A percentile compares a stretch with the other conserved stretches of the same genome.
These are phyloP conservation scores for Malus hybrid DNA, from an alignment of 331 rosid species.

Conservation along the genomic window DNA sequence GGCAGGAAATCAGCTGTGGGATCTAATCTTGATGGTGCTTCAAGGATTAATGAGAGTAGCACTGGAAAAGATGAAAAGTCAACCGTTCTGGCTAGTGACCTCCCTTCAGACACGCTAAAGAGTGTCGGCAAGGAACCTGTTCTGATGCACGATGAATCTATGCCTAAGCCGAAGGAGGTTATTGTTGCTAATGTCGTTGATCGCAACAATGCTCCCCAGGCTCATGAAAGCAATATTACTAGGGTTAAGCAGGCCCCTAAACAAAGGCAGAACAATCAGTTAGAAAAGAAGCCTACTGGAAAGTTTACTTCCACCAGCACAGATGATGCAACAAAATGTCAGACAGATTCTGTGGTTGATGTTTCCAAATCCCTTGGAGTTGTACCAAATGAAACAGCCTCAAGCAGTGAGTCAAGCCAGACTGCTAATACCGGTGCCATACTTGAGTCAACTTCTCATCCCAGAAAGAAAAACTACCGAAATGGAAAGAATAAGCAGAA, in stretches of 20 bases:
- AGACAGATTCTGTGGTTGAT: conserved; percentile 24
- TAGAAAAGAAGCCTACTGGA: conserved; percentile 36
- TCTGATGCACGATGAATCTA: conserved; percentile 29
- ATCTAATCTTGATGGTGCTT: conserved; percentile 17
- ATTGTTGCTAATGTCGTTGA: conserved; percentile 29
- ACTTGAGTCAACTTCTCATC: conserved; percentile 37
- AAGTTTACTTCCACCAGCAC: conserved; percentile 29
- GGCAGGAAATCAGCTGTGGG: conserved; percentile 24
- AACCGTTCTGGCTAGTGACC: conserved; percentile 27
- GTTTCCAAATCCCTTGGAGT: conserved; percentile 28
- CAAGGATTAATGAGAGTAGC: conserved; percentile 26
- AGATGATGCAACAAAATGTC: conserved; percentile 15
- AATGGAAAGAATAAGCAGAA: conserved; percentile 63
- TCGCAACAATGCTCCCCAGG: conserved; percentile 26
- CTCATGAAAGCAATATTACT: conserved; percentile 35
- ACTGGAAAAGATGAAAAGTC: conserved; percentile 24
- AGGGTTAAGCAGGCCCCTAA: conserved; percentile 59
- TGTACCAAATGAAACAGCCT: conserved; percentile 22
- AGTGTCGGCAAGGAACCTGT: conserved; percentile 29
- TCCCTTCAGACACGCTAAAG: conserved; percentile 25
- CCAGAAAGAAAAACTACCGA: conserved; percentile 60
- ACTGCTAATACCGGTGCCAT: conserved; percentile 26
- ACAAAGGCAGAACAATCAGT: conserved; percentile 45
- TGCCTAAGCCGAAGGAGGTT: conserved; percentile 39
- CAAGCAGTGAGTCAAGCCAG: conserved; percentile 22